Evolutionary conservation across 768 basidiomycete species (phyloP), one percentile per base, ranked within the genome.

Genomic region (Lentinus brumalis): DNA sequence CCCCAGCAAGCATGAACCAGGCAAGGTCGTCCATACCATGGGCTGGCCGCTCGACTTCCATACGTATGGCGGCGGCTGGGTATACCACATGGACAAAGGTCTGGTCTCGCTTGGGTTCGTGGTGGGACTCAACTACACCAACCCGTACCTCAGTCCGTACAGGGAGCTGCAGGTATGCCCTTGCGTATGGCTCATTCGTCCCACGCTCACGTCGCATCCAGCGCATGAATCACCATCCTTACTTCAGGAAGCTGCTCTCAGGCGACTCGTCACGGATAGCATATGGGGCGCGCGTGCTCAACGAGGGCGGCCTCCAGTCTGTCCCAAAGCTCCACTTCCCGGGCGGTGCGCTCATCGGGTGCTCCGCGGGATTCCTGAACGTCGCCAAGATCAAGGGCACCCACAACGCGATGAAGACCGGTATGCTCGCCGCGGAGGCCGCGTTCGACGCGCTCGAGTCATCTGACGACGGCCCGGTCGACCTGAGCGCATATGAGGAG

Each of bases 381-480:
- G 83, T 97, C 11, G 90, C 96, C 15, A 98, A 97, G 77, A 98
- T 99, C 76, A 98, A 98, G 72, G 96, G 96, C 14, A 96, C 96
- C 0, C 97, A 98, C 72, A 98, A 96, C 61, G 95, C 96, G 3
- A 98, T 99, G 97, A 96, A 98, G 81, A 93, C 90, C 40, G 97
- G 97, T 31, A 98, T 98, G 90, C 80, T 98, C 18, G 96, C 95
- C 31, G 96, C 94, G 1, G 96, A 99, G 72, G 82, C 91, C 0
- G 92, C 92, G 0, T 94, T 81, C 66, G 81, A 86, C 6, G 83
- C 83, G 4, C 75, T 96, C 52, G 60, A 60, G 21, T 69, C 59
- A 9, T 54, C 32, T 14, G 67, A 58, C 21, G 62, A 47, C 9
- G 54, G 56, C 26, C 67, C 81, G 0, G 76, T 79, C 1, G 86